Evolutionary conservation across 129 eudicot species (phyloP).

Genomic region (Helichrysum umbraculigerum): DNA sequence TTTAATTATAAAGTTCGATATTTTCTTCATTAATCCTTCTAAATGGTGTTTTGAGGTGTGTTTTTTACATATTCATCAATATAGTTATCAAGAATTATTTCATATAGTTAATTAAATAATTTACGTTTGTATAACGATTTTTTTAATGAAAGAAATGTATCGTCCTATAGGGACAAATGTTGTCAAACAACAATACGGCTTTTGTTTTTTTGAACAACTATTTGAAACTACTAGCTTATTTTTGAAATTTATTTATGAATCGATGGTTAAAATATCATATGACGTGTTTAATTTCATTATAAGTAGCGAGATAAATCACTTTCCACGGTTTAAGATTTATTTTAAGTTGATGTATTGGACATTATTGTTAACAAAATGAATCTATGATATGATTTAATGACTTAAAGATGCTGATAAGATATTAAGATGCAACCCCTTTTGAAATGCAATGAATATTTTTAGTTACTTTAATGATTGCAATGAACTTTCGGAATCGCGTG

Average conservation of each 20-base stretch:
- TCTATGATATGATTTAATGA: constrained; percentile 10
- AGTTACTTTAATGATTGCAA: constrained; percentile 24
- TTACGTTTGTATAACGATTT: too few relatives aligned
- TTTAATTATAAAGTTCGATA: not conserved
- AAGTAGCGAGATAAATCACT: too few relatives aligned
- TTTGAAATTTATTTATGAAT: too few relatives aligned
- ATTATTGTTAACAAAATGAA: not conserved
- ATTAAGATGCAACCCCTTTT: constrained; percentile 17
- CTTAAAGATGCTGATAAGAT: constrained; percentile 18
- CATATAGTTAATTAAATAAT: too few relatives aligned
- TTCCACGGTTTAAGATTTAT: not conserved
- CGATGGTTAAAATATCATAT: too few relatives aligned
- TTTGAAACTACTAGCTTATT: too few relatives aligned
- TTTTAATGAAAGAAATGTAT: too few relatives aligned
- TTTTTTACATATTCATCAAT: not conserved
- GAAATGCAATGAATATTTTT: not conserved
- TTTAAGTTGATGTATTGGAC: not conserved
- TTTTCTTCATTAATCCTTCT: not conserved
- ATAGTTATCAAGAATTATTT: too few relatives aligned
- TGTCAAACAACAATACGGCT: too few relatives aligned
- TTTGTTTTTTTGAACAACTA: too few relatives aligned
- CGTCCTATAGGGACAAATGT: too few relatives aligned
- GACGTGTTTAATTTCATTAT: too few relatives aligned
- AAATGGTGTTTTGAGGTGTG: not conserved
- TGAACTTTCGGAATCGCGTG: constrained; percentile 15